These are phyloP conservation scores for Dactylonectria macrodidyma DNA, from an alignment of 2,329 filamentous ascomycete genomes.

Conservation along the genomic window DNA sequence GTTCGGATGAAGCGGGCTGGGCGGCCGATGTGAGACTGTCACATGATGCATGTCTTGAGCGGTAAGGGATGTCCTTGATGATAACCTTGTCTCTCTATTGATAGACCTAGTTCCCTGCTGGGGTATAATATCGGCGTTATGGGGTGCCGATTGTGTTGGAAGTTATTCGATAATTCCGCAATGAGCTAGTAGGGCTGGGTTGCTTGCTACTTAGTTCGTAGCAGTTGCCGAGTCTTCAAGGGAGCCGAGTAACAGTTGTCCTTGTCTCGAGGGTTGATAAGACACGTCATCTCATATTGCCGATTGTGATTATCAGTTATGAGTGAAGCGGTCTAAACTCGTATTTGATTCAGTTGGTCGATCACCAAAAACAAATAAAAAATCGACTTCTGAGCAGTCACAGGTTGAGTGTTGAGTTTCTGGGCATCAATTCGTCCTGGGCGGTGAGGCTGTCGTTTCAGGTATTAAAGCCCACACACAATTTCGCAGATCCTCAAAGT, in stretches of 20 bases:
- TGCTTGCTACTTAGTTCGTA: too few species aligned
- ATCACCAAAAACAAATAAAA: not conserved
- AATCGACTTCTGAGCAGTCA: not conserved
- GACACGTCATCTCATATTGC: not conserved
- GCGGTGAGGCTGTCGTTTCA: slow-evolving; percentile 34
- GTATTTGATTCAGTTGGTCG: not conserved
- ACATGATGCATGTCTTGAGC: slow-evolving; percentile 12
- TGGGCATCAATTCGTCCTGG: slow-evolving; percentile 5
- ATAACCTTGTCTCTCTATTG: not conserved
- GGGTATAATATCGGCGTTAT: not conserved
- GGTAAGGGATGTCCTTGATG: not conserved
- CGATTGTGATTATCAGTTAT: not conserved
- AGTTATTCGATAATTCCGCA: not conserved
- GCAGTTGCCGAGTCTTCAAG: not conserved
- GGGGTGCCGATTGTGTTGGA: not conserved
- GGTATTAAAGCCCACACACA: slow-evolving; percentile 12
- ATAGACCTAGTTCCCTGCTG: not conserved
- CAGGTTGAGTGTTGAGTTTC: not conserved
- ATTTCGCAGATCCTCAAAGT: slow-evolving; percentile 28
- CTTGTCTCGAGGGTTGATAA: not conserved
- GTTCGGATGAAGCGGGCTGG: not conserved
- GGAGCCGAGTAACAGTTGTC: not conserved
- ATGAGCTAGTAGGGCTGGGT: not conserved
- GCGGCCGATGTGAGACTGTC: not conserved
- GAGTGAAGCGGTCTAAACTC: not conserved